Evolutionary conservation across 495 filamentous ascomycete species (phyloP).

Genomic region (Parathielavia hyrcaniae): DNA sequence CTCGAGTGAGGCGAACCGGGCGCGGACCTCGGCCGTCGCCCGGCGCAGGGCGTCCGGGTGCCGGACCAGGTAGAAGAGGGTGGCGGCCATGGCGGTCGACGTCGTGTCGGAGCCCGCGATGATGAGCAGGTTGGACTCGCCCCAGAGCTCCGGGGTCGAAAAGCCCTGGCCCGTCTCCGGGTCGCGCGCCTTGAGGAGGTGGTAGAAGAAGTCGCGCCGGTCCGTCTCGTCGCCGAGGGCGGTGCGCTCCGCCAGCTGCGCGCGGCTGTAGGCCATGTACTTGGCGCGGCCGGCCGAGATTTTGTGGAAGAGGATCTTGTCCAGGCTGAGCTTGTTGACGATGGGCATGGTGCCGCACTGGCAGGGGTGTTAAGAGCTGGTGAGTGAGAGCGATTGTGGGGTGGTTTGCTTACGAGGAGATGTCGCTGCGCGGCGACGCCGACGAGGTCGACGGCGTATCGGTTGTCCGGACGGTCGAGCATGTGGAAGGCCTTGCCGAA

Average conservation of each 20-base stretch:
- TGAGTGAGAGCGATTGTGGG: background rate
- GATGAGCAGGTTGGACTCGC: conserved; percentile 62
- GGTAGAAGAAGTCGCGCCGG: conserved; percentile 60
- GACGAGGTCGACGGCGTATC: conserved; percentile 53
- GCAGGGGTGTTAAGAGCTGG: background rate
- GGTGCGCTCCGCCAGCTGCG: conserved; percentile 50
- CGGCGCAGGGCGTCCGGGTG: conserved; percentile 46
- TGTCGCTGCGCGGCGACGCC: conserved; percentile 51
- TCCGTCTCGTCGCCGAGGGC: conserved; percentile 51
- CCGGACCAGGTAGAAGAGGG: conserved; percentile 61
- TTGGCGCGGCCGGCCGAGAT: conserved; percentile 39
- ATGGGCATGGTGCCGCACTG: conserved; percentile 51
- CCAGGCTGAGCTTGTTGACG: conserved; percentile 51
- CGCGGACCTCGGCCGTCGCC: conserved; percentile 46
- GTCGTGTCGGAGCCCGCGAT: conserved; percentile 60
- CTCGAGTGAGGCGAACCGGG: conserved; percentile 45
- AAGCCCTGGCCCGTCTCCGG: conserved; percentile 60
- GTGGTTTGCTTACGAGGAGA: conserved; percentile 43
- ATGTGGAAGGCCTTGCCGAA: conserved; percentile 69
- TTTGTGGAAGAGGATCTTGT: conserved; percentile 52
- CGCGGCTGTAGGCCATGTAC: conserved; percentile 53
- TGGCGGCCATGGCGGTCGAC: conserved; percentile 55
- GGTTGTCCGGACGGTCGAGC: conserved; percentile 55
- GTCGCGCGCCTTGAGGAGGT: conserved; percentile 53
- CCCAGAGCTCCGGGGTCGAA: conserved; percentile 60